Evolutionary conservation across 2,329 filamentous ascomycete species (phyloP).

Genomic region (Plectosphaerella plurivora): DNA sequence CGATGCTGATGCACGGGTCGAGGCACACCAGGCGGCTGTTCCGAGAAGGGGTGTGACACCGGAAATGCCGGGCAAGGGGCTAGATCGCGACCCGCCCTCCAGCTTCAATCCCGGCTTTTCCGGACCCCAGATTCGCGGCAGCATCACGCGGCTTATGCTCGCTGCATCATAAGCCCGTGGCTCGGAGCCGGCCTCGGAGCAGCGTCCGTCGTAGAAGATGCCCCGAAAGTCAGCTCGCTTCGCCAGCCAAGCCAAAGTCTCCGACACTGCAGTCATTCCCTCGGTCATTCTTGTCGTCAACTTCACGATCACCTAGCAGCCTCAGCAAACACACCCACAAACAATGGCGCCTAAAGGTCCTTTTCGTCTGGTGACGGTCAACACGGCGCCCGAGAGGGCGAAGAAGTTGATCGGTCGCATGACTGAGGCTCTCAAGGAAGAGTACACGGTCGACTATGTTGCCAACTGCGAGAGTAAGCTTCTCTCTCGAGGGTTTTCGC

Average conservation of each 20-base stretch:
- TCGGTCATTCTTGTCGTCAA: not conserved
- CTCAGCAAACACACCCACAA: conserved; percentile 1
- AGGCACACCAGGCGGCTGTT: not conserved
- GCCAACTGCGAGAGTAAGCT: conserved; percentile 57
- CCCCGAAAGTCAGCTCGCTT: too few relatives aligned
- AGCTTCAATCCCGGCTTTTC: not conserved
- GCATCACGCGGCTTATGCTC: not conserved
- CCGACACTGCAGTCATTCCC: not conserved
- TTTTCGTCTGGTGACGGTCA: conserved; percentile 63
- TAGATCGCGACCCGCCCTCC: not conserved
- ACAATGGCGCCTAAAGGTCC: conserved; percentile 42
- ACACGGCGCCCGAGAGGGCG: conserved; percentile 62
- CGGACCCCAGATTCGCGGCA: not conserved
- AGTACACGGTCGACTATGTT: conserved; percentile 58
- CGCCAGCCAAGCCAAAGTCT: conserved; percentile 1
- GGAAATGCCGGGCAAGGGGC: conserved; percentile 1
- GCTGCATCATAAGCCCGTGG: not conserved
- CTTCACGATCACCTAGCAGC: not conserved
- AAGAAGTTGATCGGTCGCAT: conserved; percentile 58
- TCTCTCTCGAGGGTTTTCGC: not conserved
- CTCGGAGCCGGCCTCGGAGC: conserved; percentile 1
- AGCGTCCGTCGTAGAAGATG: too few relatives aligned
- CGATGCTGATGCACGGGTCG: conserved; percentile 1
- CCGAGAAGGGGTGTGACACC: not conserved
- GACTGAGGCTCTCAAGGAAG: conserved; percentile 55